Percentiles rank a stretch among this genome's conserved stretches.
These are phyloP conservation scores for Pelargonium fulgidum DNA, from an alignment of 441 rosid species.

Conservation along the genomic window DNA sequence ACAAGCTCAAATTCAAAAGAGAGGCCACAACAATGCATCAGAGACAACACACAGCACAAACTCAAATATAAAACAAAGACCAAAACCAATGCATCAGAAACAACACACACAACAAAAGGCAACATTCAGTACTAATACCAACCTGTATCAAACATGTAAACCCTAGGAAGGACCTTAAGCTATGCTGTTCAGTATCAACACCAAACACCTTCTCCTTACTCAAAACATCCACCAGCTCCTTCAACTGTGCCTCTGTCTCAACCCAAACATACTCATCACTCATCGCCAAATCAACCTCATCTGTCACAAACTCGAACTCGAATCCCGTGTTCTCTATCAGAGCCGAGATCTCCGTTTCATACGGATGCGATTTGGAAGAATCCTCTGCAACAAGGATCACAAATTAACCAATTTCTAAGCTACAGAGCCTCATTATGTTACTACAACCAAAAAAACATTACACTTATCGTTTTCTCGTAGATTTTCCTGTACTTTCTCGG, in stretches of 20 bases:
- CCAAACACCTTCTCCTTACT: constrained; percentile 49
- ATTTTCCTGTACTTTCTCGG: not conserved
- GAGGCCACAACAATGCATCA: too few species aligned
- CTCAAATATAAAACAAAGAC: not conserved
- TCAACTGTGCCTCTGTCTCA: constrained; percentile 50
- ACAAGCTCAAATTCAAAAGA: too few species aligned
- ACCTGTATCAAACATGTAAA: constrained; percentile 94
- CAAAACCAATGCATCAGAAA: too few species aligned
- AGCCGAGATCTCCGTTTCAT: constrained; percentile 47
- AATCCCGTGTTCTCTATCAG: constrained; percentile 43
- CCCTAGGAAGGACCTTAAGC: constrained; percentile 71
- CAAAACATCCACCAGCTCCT: constrained; percentile 53
- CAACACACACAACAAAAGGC: not conserved
- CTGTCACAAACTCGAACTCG: constrained; percentile 29
- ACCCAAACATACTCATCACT: constrained; percentile 57
- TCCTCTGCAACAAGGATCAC: constrained; percentile 31
- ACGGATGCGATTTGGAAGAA: constrained; percentile 51
- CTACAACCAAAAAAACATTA: not conserved
- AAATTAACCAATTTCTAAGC: not conserved
- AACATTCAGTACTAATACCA: not conserved
- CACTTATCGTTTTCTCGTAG: not conserved
- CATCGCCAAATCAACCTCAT: constrained; percentile 33
- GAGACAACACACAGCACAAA: too few species aligned
- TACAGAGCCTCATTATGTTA: not conserved
- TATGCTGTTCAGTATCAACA: constrained; percentile 93